phyloP scores from a whole-genome alignment of 208 protist genomes.

The Trypanosoma platydactyli region DNA sequence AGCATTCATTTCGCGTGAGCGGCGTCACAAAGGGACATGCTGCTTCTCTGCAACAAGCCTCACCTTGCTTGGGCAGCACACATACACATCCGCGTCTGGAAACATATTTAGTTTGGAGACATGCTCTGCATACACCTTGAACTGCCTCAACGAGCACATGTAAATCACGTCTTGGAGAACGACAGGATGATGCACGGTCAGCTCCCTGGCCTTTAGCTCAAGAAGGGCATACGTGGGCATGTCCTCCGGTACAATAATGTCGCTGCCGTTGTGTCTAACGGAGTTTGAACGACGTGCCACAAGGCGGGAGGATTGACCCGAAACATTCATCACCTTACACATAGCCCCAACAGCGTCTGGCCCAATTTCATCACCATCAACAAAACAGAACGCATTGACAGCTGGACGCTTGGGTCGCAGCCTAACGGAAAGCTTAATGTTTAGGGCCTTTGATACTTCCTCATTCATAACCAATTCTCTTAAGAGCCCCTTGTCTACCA shows the following conservation, averaged over 20 bases:
- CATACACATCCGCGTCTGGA: constrained; percentile 80
- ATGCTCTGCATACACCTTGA: constrained; percentile 45
- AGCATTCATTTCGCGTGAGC: not conserved
- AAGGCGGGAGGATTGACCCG: constrained; percentile 37
- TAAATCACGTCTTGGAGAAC: constrained; percentile 78
- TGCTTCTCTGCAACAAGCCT: constrained; percentile 53
- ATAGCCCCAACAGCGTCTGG: constrained; percentile 56
- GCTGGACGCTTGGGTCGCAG: constrained; percentile 46
- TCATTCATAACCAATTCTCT: constrained; percentile 32
- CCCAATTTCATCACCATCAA: constrained; percentile 74
- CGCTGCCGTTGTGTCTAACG: constrained; percentile 37
- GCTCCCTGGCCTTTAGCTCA: constrained; percentile 56
- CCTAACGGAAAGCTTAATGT: constrained; percentile 44
- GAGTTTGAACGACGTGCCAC: constrained; percentile 53
- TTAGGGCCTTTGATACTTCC: constrained; percentile 27
- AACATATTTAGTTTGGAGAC: constrained; percentile 55
- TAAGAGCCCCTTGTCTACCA: constrained; percentile 33
- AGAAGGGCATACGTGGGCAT: constrained; percentile 63
- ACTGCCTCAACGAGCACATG: constrained; percentile 69
- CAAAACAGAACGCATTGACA: constrained; percentile 52
- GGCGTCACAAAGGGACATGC: constrained; percentile 36
- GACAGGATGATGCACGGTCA: constrained; percentile 36
- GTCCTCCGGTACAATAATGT: constrained; percentile 45
- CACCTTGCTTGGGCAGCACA: constrained; percentile 70
- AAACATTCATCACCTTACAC: constrained; percentile 58